Evolutionary conservation across 2,329 filamentous ascomycete species (phyloP), one percentile per base, ranked within the genome.

Genomic region (Clonostachys rosea): DNA sequence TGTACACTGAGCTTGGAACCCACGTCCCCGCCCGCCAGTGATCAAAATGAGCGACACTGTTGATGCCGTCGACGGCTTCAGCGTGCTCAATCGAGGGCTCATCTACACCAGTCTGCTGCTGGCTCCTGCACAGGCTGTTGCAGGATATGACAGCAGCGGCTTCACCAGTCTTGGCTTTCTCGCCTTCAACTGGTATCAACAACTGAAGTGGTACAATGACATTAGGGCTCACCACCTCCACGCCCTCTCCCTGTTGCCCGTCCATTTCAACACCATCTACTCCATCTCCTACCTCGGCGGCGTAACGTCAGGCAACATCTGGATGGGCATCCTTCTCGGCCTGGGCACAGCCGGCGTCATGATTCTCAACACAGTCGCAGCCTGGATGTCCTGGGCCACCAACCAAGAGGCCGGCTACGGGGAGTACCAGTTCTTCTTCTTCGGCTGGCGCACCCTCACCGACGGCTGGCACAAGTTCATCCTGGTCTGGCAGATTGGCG

Each of bases 351-450:
- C 46, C 7, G 52, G 50, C 37, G 48, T 53, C 48, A 49, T 53
- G 34, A 24, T 52, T 13, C 45, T 53, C 42, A 53, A 53, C 48
- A 50, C 46, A n/a, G 46, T 48, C n/a, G 44, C 48, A 17, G 52
- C 52, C n/a, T 53, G 50, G 52, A 40, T 45, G 7, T 42, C 45
- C 34, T 53, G 52, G 50, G 42, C 42, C 16, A 50, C 44, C 6
- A 44, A 39, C 50, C 44, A 47, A 47, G 40, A 24, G 7, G 48
- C 50, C 14, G 50, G 50, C 12, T 54, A 42, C 45, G 49, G 47
- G 42, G 50, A 47, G 30, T 54, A 50, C 46, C 34, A 52, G 43
- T 54, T 54, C 48, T 54, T 53, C 48, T 53, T 54, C 45, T 54
- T 54, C 35, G 52, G 52, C 20, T 54, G 52, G 52, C 48, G 52